These are phyloP conservation scores for Crithidia mellificae DNA, from an alignment of 208 protist species.

Conservation along the genomic window DNA sequence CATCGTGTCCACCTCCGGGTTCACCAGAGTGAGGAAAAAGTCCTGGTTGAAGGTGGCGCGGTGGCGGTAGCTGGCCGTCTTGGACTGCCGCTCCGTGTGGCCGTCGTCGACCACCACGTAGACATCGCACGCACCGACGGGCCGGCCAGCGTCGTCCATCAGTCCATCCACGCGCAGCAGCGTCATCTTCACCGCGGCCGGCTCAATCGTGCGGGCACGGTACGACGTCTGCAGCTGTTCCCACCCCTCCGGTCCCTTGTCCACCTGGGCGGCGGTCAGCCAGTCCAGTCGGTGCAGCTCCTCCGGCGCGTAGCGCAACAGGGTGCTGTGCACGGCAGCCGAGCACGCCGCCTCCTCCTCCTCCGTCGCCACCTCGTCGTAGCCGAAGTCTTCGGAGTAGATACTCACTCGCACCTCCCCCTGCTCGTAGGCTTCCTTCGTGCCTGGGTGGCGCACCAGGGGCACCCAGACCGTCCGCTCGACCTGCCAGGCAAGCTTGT, in stretches of 20 bases:
- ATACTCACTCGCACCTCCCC: constrained; percentile 70
- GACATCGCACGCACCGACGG: constrained; percentile 42
- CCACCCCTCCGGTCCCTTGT: constrained; percentile 23
- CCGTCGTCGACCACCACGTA: constrained; percentile 48
- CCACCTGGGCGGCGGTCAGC: constrained; percentile 35
- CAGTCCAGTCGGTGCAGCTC: constrained; percentile 84
- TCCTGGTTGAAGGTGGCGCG: constrained; percentile 54
- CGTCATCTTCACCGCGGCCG: constrained; percentile 50
- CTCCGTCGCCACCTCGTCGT: constrained; percentile 42
- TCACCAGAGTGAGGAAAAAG: constrained; percentile 46
- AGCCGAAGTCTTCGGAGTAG: constrained; percentile 70
- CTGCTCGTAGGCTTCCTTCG: constrained; percentile 68
- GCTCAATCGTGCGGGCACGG: constrained; percentile 14
- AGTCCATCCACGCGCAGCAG: constrained; percentile 56
- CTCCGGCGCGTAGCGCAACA: constrained; percentile 59
- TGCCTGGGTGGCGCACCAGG: constrained; percentile 72
- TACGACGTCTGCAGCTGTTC: constrained; percentile 22
- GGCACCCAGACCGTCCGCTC: constrained; percentile 67
- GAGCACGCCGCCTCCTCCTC: constrained; percentile 61
- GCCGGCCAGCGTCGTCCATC: constrained; percentile 44
- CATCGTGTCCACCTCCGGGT: constrained; percentile 46
- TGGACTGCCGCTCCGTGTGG: constrained; percentile 32
- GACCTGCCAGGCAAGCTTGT: constrained; percentile 54
- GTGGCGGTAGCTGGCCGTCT: constrained; percentile 49
- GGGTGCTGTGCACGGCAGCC: constrained; percentile 49